phyloP scores from a whole-genome alignment of 2,329 filamentous ascomycete genomes.

The Fusarium odoratissimum region DNA sequence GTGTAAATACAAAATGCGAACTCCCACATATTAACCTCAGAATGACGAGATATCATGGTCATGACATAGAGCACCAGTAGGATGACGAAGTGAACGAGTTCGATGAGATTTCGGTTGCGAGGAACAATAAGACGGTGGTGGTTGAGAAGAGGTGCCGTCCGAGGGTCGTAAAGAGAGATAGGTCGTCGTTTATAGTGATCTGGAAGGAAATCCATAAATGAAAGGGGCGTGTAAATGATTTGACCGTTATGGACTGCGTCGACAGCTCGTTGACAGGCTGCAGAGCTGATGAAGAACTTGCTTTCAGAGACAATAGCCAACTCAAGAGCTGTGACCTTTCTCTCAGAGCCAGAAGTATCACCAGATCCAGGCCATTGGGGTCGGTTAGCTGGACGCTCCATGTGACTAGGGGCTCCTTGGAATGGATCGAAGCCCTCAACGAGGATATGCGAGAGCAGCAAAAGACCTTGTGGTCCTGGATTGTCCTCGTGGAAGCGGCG shows the following conservation, averaged over 20 bases:
- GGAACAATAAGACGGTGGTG: constrained; percentile 80
- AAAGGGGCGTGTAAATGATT: constrained; percentile 76
- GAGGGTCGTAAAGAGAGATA: constrained; percentile 76
- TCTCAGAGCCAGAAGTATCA: constrained; percentile 54
- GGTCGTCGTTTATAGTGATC: constrained; percentile 79
- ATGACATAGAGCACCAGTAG: constrained; percentile 71
- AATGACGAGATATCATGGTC: constrained; percentile 70
- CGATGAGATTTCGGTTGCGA: constrained; percentile 73
- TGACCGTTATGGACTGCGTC: constrained; percentile 76
- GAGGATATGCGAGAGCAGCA: constrained; percentile 74
- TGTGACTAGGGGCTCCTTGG: constrained; percentile 72
- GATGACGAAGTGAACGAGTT: constrained; percentile 73
- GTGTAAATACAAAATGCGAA: constrained; percentile 72
- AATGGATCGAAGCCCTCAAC: constrained; percentile 79
- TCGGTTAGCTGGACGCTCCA: constrained; percentile 61
- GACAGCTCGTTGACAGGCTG: constrained; percentile 76
- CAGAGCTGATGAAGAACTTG: constrained; percentile 73
- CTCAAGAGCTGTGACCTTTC: constrained; percentile 75
- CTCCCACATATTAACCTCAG: constrained; percentile 63
- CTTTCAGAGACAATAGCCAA: constrained; percentile 78
- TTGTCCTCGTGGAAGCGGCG: constrained; percentile 76
- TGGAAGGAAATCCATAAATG: constrained; percentile 78
- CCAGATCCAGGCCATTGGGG: constrained; percentile 54
- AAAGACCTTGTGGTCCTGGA: constrained; percentile 69
- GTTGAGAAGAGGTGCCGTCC: constrained; percentile 73